Base-by-base conservation (phyloP, 768 basidiomycete genomes). In the Lactifluus rugatus region DNA sequence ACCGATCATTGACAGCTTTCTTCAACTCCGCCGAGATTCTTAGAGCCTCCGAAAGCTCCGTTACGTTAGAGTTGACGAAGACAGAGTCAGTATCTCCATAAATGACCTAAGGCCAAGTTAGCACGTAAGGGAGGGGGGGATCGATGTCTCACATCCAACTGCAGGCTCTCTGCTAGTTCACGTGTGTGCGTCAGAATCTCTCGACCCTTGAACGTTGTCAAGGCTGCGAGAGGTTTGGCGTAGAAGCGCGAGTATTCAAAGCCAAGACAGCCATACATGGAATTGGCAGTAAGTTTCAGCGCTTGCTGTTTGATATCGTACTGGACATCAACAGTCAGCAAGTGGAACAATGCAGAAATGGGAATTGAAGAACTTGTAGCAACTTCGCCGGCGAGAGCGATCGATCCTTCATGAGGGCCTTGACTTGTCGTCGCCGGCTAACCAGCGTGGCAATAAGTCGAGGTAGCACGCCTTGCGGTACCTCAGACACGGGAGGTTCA, bases 81-180 rank as follows among this genome's bases (percentile, higher is more conserved):
- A 99, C 90, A 0, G 96, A 99, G 70, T 99, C 96, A 0, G 96
- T 99, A 68, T 99, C 96, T 63, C 96, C 96, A 66, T 99, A 99
- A 9, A 99, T 87, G 65, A 99, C 95, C 95, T 99, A 56, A 21
- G 19, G 11, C 19, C 14, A 14, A 26, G 19, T 57, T 16, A 56
- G 48, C 36, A 48, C 34, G 3, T 28, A 25, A 5, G 17, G 48
- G 58, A 11, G 55, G 39, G 36, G 8, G 41, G 34, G 42, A 9
- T 25, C 26, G 45, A 32, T 23, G 48, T 17, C 3, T 70, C 66
- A 95, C 95, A 69, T 97, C 93, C 3, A 99, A 81, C 52, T 85
- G 80, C 54, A 97, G 73, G 63, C 82, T 85, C 68, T 98, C 96
- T 0, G 96, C 96, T 10, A 98, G 73, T 66, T 96, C 94, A 65